These are phyloP conservation scores for Leishmania gerbilli DNA, from an alignment of 208 protist genomes.

Conservation along the genomic window DNA sequence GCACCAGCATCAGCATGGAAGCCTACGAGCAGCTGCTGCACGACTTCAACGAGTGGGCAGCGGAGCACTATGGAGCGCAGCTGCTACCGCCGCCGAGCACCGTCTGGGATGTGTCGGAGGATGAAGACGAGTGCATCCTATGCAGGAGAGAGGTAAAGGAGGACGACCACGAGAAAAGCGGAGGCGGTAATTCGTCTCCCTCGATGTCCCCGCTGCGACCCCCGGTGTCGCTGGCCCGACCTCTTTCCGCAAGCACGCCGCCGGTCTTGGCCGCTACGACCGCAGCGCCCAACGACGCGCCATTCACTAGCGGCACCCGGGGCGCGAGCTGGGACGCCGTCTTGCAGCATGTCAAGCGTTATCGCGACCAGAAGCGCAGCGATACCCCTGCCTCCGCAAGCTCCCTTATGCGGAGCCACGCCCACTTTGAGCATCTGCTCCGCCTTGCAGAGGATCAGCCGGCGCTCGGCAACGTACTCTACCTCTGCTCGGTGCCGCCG, in stretches of 20 bases:
- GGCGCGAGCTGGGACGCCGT: conserved; percentile 11
- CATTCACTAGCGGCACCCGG: conserved; percentile 1
- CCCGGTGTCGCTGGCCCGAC: too few species aligned
- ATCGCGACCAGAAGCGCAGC: conserved; percentile 12
- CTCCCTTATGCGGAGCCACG: conserved; percentile 9
- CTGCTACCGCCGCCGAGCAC: conserved; percentile 13
- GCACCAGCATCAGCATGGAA: conserved; percentile 47
- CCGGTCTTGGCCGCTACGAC: not conserved
- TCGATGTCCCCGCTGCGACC: not conserved
- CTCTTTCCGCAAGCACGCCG: not conserved
- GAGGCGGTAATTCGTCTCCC: not conserved
- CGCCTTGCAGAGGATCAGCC: conserved; percentile 34
- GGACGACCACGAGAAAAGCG: not conserved
- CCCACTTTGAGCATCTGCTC: conserved; percentile 17
- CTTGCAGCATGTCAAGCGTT: conserved; percentile 17
- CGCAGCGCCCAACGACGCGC: not conserved
- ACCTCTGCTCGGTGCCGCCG: conserved; percentile 37
- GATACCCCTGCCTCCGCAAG: not conserved
- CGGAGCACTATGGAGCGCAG: conserved; percentile 19
- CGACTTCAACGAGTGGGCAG: conserved; percentile 45
- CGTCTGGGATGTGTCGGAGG: conserved; percentile 23
- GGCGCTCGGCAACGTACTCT: conserved; percentile 57
- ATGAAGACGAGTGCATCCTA: conserved; percentile 4
- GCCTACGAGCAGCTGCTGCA: conserved; percentile 65
- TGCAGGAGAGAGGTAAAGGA: not conserved